phyloP scores from a whole-genome alignment of 2,329 filamentous ascomycete species.

The Sphaerulina vaccinii region DNA sequence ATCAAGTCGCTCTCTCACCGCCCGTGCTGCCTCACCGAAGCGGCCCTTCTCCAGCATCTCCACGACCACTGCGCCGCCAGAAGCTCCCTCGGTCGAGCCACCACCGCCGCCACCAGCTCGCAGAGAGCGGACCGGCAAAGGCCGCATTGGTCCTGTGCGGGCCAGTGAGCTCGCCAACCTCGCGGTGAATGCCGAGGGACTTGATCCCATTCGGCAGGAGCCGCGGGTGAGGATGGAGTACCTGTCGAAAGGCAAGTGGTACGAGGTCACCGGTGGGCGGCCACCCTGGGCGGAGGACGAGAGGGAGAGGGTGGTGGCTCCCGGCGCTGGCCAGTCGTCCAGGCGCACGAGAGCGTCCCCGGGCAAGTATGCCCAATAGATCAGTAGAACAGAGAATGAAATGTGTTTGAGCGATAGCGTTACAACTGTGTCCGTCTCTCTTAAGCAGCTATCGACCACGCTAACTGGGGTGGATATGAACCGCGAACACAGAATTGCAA shows the following conservation, averaged over 20 bases:
- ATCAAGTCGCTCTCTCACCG: not conserved
- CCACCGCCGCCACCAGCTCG: slow-evolving; percentile 3
- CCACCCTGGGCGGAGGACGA: slow-evolving; percentile 24
- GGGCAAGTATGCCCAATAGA: not conserved
- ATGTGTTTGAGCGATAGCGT: not conserved
- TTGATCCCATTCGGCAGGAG: slow-evolving; percentile 18
- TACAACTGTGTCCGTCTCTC: not conserved
- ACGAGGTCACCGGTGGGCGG: slow-evolving; percentile 16
- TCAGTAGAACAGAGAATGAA: not conserved
- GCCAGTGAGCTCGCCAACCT: slow-evolving; percentile 9
- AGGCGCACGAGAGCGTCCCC: slow-evolving; percentile 4
- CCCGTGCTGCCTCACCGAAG: slow-evolving; percentile 10
- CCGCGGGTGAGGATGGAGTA: slow-evolving; percentile 17
- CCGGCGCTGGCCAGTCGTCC: not conserved
- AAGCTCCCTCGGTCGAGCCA: not conserved
- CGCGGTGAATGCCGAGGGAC: slow-evolving; percentile 6
- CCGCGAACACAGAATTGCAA: too few species aligned
- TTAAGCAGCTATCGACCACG: too few species aligned
- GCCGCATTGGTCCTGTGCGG: not conserved
- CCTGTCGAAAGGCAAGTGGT: slow-evolving; percentile 21
- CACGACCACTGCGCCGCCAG: not conserved
- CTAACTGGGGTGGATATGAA: too few species aligned
- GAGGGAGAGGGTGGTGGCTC: slow-evolving; percentile 7
- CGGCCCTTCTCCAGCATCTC: slow-evolving; percentile 7
- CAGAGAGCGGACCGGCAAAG: slow-evolving; percentile 2